Evolutionary conservation across 2,329 filamentous ascomycete genomes (phyloP), one percentile per base, ranked within the genome.

Genomic region (Cordyceps tenuipes): DNA sequence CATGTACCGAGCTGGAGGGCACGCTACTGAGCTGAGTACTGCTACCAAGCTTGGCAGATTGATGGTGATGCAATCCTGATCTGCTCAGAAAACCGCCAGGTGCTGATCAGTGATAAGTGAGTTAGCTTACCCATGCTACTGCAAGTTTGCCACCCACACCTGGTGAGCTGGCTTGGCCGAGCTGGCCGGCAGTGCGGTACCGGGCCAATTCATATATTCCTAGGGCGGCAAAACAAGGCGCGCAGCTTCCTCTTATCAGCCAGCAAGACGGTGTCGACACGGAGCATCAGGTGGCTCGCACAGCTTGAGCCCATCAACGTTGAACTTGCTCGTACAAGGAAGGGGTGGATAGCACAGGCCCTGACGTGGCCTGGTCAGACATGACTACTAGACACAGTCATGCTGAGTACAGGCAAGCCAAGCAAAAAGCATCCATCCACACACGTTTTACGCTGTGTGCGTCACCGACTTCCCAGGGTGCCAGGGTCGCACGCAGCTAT

Each of bases 131-230:
- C 4, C 29, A 44, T 57, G 41, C 55, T 36, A 59, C 57, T 59
- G 48, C 57, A 47, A 46, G 36, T 53, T 52, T 53, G 49, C 57
- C 49, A 59, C 57, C 57, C 57, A 59, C 49, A 52, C 57, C 47
- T 60, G 57, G 21, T 60, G 57, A 48, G 57, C 50, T 60, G 57
- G n/a, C 23, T 23, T 23, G 23, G 23, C 44, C 29, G 29, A 29
- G 34, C 34, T 13, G 34, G 34, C 34, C 29, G 29, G 29, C 3
- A 23, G 29, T 49, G 57, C 57, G 57, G 57, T 60, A 60, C 50
- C n/a, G n/a, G n/a, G n/a, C 57, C 9, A 26, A 59, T 52, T 36
- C 47, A 26, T 39, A 3, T 9, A 26, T n/a, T 48, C 49, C 48
- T 34, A 44, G 47, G 19, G n/a, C 31, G 31, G 6, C 19, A 23